phyloP scores from a whole-genome alignment of 2,329 filamentous ascomycete species.

The Davidsoniella neocaledoniae region DNA sequence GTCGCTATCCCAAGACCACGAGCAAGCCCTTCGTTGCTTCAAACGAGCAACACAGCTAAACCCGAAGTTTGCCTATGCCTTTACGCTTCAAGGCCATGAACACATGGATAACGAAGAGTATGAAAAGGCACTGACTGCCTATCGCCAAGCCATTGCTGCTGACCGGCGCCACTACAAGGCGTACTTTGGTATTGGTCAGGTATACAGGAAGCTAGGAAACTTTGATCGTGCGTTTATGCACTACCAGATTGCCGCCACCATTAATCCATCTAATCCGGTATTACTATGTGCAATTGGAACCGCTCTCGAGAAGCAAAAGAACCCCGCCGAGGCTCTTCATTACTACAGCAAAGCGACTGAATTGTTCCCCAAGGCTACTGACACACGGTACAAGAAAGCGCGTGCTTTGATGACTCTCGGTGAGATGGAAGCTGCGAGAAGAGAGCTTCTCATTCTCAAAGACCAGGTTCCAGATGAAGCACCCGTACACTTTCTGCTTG shows the following conservation, averaged over 20 bases:
- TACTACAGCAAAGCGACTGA: slow-evolving; percentile 73
- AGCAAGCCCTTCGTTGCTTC: slow-evolving; percentile 88
- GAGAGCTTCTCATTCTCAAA: slow-evolving; percentile 74
- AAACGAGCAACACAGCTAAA: slow-evolving; percentile 83
- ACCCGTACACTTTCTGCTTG: slow-evolving; percentile 88
- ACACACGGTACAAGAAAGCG: slow-evolving; percentile 87
- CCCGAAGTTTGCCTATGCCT: slow-evolving; percentile 83
- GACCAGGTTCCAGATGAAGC: slow-evolving; percentile 87
- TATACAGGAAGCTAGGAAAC: slow-evolving; percentile 80
- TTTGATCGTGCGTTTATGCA: slow-evolving; percentile 84
- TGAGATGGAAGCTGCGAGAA: slow-evolving; percentile 54
- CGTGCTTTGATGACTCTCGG: slow-evolving; percentile 64
- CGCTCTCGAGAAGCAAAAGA: slow-evolving; percentile 76
- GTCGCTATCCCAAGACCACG: slow-evolving; percentile 80
- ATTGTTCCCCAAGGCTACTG: slow-evolving; percentile 61
- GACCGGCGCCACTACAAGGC: slow-evolving; percentile 91
- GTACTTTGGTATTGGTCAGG: slow-evolving; percentile 78
- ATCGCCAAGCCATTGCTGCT: slow-evolving; percentile 69
- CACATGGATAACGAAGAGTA: slow-evolving; percentile 94
- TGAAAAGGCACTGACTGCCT: slow-evolving; percentile 79
- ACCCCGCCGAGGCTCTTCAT: slow-evolving; percentile 58
- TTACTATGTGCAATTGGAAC: slow-evolving; percentile 84
- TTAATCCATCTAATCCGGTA: slow-evolving; percentile 89
- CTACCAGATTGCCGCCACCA: slow-evolving; percentile 70
- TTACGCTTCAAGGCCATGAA: slow-evolving; percentile 89